Percentiles rank a stretch among this genome's conserved stretches.
Evolutionary conservation across 2,329 filamentous ascomycete species (phyloP).

Genomic region (Trichoderma aggressivum): DNA sequence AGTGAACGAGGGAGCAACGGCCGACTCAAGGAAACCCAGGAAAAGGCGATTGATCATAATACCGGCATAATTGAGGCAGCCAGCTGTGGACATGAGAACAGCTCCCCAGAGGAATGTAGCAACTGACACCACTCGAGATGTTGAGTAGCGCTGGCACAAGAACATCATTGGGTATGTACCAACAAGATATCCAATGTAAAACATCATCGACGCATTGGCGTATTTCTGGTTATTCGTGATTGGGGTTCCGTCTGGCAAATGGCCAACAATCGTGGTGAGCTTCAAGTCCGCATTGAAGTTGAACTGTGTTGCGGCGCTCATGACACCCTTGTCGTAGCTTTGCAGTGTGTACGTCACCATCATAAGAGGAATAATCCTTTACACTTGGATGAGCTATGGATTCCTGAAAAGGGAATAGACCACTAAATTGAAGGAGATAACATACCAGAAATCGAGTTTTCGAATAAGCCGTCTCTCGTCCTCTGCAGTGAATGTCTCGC

Average conservation of each 20-base stretch:
- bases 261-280: neutral
- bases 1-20: neutral
- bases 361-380: conserved; percentile 5
- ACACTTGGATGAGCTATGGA: neutral
- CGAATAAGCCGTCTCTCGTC: neutral
- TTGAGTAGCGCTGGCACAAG: neutral
- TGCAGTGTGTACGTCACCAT: conserved; percentile 7
- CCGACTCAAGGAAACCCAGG: conserved; percentile 2
- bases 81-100: conserved; percentile 8
- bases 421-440: neutral
- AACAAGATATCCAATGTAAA: conserved; percentile 5
- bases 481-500: neutral
- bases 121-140: neutral
- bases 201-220: conserved; percentile 9
- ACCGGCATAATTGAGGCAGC: conserved; percentile 1
- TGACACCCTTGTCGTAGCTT: conserved; percentile 8
- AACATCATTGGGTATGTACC: conserved; percentile 11
- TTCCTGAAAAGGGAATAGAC: too few relatives aligned
- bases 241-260: neutral
- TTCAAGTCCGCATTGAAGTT: conserved; percentile 7
- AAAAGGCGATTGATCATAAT: conserved; percentile 5
- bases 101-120: neutral
- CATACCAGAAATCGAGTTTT: conserved; percentile 10
- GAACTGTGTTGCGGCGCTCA: conserved; percentile 9
- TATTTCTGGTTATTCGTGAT: conserved; percentile 10